These are phyloP conservation scores for Colletotrichum sp. DNA, from an alignment of 2,329 filamentous ascomycete genomes.

Conservation along the genomic window DNA sequence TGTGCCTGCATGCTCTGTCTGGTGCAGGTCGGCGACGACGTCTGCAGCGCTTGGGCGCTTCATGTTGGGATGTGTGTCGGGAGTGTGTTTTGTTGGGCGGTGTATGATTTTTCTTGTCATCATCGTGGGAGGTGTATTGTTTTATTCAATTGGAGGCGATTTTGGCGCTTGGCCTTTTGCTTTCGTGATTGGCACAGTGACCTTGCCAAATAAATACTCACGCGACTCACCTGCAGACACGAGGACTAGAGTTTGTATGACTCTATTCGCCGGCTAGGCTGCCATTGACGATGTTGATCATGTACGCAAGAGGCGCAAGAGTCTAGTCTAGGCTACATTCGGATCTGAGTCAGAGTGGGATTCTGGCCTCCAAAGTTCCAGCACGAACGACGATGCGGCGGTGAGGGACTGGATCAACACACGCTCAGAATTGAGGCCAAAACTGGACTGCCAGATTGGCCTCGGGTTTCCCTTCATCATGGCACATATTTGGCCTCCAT, in stretches of 20 bases:
- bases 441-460: background rate
- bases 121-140: fast-evolving
- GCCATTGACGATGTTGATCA: background rate
- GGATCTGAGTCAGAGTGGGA: background rate
- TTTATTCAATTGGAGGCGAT: fast-evolving
- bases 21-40: background rate
- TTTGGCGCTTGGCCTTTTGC: fast-evolving
- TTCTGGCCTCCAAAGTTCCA: background rate
- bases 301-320: background rate
- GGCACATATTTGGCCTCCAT: background rate
- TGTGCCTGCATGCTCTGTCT: conserved; percentile 15
- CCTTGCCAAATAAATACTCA: background rate
- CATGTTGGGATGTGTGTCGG: background rate
- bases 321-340: background rate
- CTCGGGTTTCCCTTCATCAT: fast-evolving
- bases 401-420: background rate
- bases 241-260: background rate
- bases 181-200: fast-evolving
- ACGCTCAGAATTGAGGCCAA: background rate
- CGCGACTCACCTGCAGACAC: background rate
- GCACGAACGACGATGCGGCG: background rate
- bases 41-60: background rate
- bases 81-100: background rate
- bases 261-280: background rate
- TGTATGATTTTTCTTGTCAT: background rate